Conservation (phyloP, 1,284 basidiomycete genomes). For the Malassezia sp. region DNA sequence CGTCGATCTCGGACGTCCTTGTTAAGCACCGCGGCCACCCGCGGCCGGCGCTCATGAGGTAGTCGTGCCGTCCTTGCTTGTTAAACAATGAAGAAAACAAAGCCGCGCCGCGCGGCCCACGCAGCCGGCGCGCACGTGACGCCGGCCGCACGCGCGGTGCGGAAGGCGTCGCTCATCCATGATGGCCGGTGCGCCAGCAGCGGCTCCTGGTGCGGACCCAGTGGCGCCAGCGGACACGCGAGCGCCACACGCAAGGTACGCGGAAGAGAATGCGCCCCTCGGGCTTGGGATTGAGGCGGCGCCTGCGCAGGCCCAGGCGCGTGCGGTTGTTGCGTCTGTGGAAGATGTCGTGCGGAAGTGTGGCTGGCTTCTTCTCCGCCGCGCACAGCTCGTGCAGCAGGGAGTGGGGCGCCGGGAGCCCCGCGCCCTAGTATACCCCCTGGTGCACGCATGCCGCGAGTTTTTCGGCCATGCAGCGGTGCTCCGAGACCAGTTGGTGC, state of each 20-base stretch:
- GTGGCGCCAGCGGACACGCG: background rate
- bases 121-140: too few species aligned
- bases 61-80: slow-evolving; percentile 9
- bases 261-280: too few species aligned
- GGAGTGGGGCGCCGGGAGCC: background rate
- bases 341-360: slow-evolving; percentile 9
- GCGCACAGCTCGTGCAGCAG: slow-evolving; percentile 5
- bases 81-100: slow-evolving; percentile 15
- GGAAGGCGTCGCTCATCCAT: too few species aligned
- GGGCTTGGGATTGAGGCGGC: background rate
- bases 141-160: too few species aligned
- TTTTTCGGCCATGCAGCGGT: background rate
- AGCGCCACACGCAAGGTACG: too few species aligned
- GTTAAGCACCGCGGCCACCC: slow-evolving; percentile 10
- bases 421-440: background rate
- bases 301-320: background rate
- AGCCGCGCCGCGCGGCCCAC: too few species aligned
- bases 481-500: slow-evolving; percentile 9
- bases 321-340: background rate
- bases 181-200: too few species aligned
- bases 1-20: slow-evolving; percentile 7
- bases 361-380: slow-evolving; percentile 11
- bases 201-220: background rate
- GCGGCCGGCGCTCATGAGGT: slow-evolving; percentile 14
- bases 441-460: slow-evolving; percentile 1